Conservation (phyloP, 2,329 filamentous ascomycete species). For the Sporothrix inflata region DNA sequence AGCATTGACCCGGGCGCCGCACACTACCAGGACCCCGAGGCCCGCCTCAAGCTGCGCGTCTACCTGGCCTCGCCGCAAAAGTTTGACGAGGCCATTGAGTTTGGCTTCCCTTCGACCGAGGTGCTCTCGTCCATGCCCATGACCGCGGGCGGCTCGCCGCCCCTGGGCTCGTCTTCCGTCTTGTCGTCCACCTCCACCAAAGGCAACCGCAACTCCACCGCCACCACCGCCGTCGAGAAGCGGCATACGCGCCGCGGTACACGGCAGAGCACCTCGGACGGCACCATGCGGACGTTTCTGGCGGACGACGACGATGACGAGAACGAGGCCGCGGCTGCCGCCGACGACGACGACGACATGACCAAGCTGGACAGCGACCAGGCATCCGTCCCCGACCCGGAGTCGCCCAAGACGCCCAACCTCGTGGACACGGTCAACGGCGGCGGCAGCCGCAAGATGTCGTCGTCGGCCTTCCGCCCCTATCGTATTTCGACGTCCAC, state of each 20-base stretch:
- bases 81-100: constrained; percentile 93
- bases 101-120: constrained; percentile 78
- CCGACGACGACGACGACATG: constrained; percentile 46
- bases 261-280: constrained; percentile 1
- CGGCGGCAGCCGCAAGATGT: not conserved
- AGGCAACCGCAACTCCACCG: constrained; percentile 7
- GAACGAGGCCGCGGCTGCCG: constrained; percentile 40
- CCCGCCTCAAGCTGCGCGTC: constrained; percentile 79
- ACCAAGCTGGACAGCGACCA: constrained; percentile 61
- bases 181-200: not conserved
- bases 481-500: constrained; percentile 28
- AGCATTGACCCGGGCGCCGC: constrained; percentile 72
- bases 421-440: constrained; percentile 44
- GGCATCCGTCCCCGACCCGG: constrained; percentile 58
- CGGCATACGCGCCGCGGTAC: not conserved
- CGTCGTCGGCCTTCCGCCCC: constrained; percentile 29
- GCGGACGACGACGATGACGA: constrained; percentile 28
- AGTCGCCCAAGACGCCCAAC: constrained; percentile 62
- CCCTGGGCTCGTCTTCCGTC: constrained; percentile 30
- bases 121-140: constrained; percentile 41
- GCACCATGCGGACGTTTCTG: constrained; percentile 21
- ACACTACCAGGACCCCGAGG: constrained; percentile 89
- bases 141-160: constrained; percentile 29
- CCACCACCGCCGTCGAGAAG: constrained; percentile 4
- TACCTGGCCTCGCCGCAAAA: constrained; percentile 90